These are phyloP conservation scores for Hirschioporus abietinus DNA, from an alignment of 768 basidiomycete species.

Conservation along the genomic window DNA sequence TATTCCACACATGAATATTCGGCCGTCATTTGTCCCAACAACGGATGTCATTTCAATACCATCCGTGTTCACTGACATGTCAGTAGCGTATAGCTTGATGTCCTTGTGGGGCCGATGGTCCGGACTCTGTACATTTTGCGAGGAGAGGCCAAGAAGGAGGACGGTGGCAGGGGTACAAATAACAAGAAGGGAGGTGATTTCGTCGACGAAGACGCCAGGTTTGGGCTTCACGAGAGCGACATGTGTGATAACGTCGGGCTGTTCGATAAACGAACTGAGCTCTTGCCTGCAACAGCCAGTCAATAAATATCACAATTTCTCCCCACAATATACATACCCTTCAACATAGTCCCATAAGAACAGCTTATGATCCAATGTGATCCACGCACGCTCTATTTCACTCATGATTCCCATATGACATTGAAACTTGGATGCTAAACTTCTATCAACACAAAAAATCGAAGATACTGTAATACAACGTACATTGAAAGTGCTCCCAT, in stretches of 20 bases:
- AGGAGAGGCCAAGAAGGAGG: slow-evolving; percentile 78
- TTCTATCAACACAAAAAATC: neutral
- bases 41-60: slow-evolving; percentile 80
- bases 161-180: slow-evolving; percentile 84
- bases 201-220: slow-evolving; percentile 84
- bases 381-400: slow-evolving; percentile 93
- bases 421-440: slow-evolving; percentile 56
- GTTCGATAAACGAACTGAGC: slow-evolving; percentile 87
- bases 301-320: slow-evolving; percentile 5
- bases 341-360: slow-evolving; percentile 97
- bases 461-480: neutral
- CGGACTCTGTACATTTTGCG: slow-evolving; percentile 37
- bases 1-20: slow-evolving; percentile 86
- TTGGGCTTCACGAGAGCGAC: slow-evolving; percentile 88
- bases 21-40: slow-evolving; percentile 69
- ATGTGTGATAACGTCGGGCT: slow-evolving; percentile 82
- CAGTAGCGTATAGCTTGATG: slow-evolving; percentile 86
- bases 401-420: slow-evolving; percentile 89
- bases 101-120: slow-evolving; percentile 48
- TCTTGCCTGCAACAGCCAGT: slow-evolving; percentile 55
- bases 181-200: slow-evolving; percentile 83
- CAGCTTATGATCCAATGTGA: slow-evolving; percentile 89
- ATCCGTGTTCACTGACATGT: slow-evolving; percentile 72
- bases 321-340: slow-evolving; percentile 50
- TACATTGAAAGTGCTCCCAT: slow-evolving; percentile 5